These are phyloP conservation scores for Suillus subalutaceus DNA, from an alignment of 768 basidiomycete genomes.

Conservation along the genomic window DNA sequence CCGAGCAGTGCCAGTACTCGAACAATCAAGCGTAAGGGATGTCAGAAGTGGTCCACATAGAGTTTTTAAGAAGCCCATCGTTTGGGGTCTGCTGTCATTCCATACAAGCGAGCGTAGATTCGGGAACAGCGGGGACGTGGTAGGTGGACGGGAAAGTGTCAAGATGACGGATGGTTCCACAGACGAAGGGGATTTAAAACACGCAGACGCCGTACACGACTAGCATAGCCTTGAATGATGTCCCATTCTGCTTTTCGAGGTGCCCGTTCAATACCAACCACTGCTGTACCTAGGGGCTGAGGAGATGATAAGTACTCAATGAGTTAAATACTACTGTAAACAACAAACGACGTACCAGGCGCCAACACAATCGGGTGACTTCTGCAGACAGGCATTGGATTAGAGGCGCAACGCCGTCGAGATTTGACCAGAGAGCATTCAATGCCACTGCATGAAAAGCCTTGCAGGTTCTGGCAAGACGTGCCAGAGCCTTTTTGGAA, in stretches of 20 bases:
- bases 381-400: slow-evolving; percentile 25
- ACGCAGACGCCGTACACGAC: not conserved
- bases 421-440: slow-evolving; percentile 27
- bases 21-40: not conserved
- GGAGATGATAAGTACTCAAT: not conserved
- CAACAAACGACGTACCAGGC: not conserved
- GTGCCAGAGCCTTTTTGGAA: slow-evolving; percentile 18
- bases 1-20: not conserved
- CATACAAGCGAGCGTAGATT: slow-evolving; percentile 2
- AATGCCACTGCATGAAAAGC: slow-evolving; percentile 25
- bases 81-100: not conserved
- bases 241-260: slow-evolving; percentile 1
- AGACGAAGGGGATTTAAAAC: not conserved
- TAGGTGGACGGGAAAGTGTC: slow-evolving; percentile 1
- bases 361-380: not conserved
- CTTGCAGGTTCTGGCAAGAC: slow-evolving; percentile 28
- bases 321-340: not conserved
- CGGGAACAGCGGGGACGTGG: not conserved
- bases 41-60: not conserved
- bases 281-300: slow-evolving; percentile 1
- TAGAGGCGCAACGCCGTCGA: slow-evolving; percentile 24
- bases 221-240: not conserved
- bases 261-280: not conserved
- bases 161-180: not conserved
- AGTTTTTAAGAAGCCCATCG: not conserved